Evolutionary conservation across 768 basidiomycete genomes (phyloP), one percentile per base, ranked within the genome.

Genomic region (Bullera alba): DNA sequence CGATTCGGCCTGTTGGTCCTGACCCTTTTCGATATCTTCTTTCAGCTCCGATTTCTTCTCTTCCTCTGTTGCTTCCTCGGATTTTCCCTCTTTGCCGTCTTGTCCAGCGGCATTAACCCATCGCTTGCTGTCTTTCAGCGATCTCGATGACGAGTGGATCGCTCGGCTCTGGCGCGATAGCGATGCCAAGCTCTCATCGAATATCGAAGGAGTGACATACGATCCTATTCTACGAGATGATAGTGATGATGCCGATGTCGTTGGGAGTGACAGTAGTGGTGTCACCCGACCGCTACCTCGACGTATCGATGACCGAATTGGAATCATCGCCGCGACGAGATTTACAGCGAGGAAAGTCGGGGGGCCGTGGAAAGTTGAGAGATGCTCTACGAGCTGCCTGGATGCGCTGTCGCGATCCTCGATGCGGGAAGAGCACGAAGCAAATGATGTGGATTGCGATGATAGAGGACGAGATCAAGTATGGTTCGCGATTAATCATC

Each of bases 241-340:
- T 10, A 21, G 7, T 12, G 37, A 8, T 21, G 37, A 39, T 10
- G 49, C 7, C 15, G 56, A 39, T 12, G 49, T 21, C 38, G 56
- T 48, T 34, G 49, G 39, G 34, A 54, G 42, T 23, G 50, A 43
- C 26, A 44, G 39, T 36, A 56, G 42, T 8, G 41, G 51, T 17
- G 56, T 61, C 60, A 59, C 54, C 57, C 57, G 59, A 60, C 60
- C 60, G 53, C 50, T 46, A 38, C 56, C 47, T 16, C 41, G 52
- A 5, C 50, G 38, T 10, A 57, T 39, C 41, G 57, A 65, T 56
- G 60, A 39, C 44, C 59, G 51, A 7, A 61, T 42, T 19, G 63
- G 59, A 16, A 65, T 35, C 63, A 65, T 65, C 34, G n/a, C 32
- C 50, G 39, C 12, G 12, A 34, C 32, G n/a, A n/a, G n/a, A n/a